phyloP scores from a whole-genome alignment of 1,284 basidiomycete genomes.

The Tausonia pullulans region DNA sequence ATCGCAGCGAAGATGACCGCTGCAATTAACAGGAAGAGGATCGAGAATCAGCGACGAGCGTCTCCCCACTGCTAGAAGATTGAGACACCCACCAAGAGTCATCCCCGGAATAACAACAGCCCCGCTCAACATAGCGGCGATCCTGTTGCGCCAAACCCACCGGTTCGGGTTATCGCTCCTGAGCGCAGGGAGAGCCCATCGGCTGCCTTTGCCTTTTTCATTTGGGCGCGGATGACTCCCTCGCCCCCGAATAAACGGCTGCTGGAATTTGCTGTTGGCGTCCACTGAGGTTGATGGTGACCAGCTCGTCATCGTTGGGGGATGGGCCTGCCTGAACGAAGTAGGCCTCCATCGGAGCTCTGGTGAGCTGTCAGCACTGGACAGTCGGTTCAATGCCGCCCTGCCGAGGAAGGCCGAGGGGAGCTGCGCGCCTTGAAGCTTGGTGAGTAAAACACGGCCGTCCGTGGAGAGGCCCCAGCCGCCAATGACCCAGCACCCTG shows the following conservation, averaged over 20 bases:
- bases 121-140: conserved; percentile 4
- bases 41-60: not conserved
- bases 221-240: not conserved
- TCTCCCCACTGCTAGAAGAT: not conserved
- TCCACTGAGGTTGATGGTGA: not conserved
- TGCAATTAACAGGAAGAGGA: not conserved
- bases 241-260: not conserved
- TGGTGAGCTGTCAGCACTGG: not conserved
- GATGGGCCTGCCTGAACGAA: not conserved
- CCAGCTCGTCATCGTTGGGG: not conserved
- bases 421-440: conserved; percentile 8
- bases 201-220: not conserved
- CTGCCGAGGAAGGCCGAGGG: not conserved
- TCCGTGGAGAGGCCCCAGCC: conserved; percentile 16
- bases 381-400: not conserved
- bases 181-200: conserved; percentile 11
- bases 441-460: conserved; percentile 8
- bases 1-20: not conserved
- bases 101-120: not conserved
- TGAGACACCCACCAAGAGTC: not conserved
- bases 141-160: conserved; percentile 13
- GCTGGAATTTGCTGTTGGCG: not conserved
- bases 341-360: not conserved
- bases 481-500: conserved; percentile 12
- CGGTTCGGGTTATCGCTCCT: conserved; percentile 5